Percentiles rank a stretch among this genome's conserved stretches.
These are phyloP conservation scores for Penicillium parvum DNA, from an alignment of 495 filamentous ascomycete species.

Conservation along the genomic window DNA sequence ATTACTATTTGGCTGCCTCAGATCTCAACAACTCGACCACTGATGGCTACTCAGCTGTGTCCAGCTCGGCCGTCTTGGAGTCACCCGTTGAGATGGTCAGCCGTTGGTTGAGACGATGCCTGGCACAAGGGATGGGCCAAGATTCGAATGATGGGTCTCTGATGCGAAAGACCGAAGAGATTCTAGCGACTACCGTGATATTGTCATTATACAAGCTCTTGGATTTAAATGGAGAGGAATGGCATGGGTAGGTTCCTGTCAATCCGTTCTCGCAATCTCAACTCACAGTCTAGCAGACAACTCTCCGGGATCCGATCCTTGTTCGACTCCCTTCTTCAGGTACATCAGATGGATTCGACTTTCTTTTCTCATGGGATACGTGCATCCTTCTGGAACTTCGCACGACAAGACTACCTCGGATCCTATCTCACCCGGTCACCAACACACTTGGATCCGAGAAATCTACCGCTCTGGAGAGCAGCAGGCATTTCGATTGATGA, in stretches of 20 bases:
- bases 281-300: conserved; percentile 23
- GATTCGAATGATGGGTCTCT: conserved; percentile 6
- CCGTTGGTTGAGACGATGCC: conserved; percentile 23
- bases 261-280: neutral
- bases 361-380: conserved; percentile 29
- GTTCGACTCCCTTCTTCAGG: conserved; percentile 26
- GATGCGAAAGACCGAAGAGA: conserved; percentile 29
- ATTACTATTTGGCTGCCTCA: conserved; percentile 36
- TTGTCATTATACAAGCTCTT: conserved; percentile 33
- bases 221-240: conserved; percentile 32
- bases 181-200: conserved; percentile 27
- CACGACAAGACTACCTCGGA: conserved; percentile 36
- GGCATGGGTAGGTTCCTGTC: conserved; percentile 31
- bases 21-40: conserved; percentile 27
- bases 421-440: conserved; percentile 34
- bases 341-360: conserved; percentile 4
- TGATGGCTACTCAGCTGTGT: conserved; percentile 30
- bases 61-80: conserved; percentile 35
- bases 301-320: conserved; percentile 28
- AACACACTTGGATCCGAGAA: conserved; percentile 29
- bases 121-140: conserved; percentile 5
- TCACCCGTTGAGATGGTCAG: conserved; percentile 30
- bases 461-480: conserved; percentile 33
- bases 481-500: conserved; percentile 35
- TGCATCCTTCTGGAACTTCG: conserved; percentile 42